Evolutionary conservation across 768 basidiomycete species (phyloP), one percentile per base, ranked within the genome.

Genomic region (Leccinum rimulosum): DNA sequence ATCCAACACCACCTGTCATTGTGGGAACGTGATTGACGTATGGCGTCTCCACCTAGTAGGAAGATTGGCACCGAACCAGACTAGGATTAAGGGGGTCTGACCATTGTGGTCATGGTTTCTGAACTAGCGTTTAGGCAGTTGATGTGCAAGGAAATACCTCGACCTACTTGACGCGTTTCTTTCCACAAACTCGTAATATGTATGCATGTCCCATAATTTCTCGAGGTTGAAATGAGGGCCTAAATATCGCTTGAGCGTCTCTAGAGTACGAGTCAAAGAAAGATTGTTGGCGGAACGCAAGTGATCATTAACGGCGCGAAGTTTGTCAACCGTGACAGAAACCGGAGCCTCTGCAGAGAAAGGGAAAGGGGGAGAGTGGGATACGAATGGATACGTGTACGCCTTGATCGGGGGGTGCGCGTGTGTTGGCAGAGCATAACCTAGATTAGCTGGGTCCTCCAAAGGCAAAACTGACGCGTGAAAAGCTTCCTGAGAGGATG

Each of bases 151-250:
- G 17, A 49, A 33, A 17, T 15, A 52, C 35, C 31, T 57, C 14
- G 17, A 66, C 75, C 33, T 61, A 79, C 78, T 78, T 27, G 56
- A 57, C 4, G 79, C 75, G 49, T 74, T 66, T 28, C 81, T 69
- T 60, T 77, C 75, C 8, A 58, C 69, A 50, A 79, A 79, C 61
- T 79, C 78, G 61, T 78, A 80, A 63, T 75, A 73, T 9, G 77
- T 79, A 57, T 81, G 80, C 65, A 69, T 74, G 56, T 79, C 77
- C 79, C 80, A 82, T 14, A 80, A 64, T 57, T 72, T 72, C 68
- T 82, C 81, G 4, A 81, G 68, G 51, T 78, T 71, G 56, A 76
- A 79, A 63, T 74, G 71, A 47, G 80, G 81, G 1, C 80, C 80
- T 27, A 79, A 58, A 48, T 73, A 61, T 40, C 68, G 66, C 49